Base-by-base conservation (phyloP, 257 asterid species). In the Solanum pennellii region DNA sequence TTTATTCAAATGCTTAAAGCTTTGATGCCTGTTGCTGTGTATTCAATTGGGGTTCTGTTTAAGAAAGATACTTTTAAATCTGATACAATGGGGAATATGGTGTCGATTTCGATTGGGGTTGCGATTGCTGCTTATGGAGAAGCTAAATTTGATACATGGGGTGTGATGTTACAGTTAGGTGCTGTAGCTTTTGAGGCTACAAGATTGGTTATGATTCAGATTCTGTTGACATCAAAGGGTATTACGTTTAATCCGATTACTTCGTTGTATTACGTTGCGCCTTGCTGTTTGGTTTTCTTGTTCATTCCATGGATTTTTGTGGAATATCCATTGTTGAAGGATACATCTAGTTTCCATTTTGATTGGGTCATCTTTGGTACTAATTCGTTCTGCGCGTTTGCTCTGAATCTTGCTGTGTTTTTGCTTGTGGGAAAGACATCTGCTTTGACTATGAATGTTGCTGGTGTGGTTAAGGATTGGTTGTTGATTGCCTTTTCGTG, bases 401-500 rank as follows among this genome's bases (percentile, higher is more conserved):
- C 96, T 2, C 71, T 93, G 91, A 94, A 94, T 66, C 95, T 93
- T 1, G 97, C 96, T 1, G 96, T 94, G 88, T 94, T 94, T 85
- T 87, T 94, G 87, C 93, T 94, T 9, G 97, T 94, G 11, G 97
- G 97, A 21, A 94, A 94, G 90, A 91, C 95, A 1, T 94, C 97
- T 8, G 97, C 97, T 9, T 82, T 94, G 94, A 94, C 97, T 1
- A 94, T 93, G 97, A 94, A 94, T 84, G 97, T 94, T 68, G 97
- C 97, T 59, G 95, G 97, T 14, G 95, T 94, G 75, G 97, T 94
- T 9, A 94, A 94, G 88, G 97, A 94, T 76, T 94, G 97, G 97
- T 87, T 94, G 68, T 86, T 94, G 92, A 94, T 94, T 84, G 95
- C 93, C 0, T 93, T 94, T 41, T 94, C 97, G 0, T 94, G 97